phyloP scores from a whole-genome alignment of 768 basidiomycete species.

The Mycena sanguinolenta region DNA sequence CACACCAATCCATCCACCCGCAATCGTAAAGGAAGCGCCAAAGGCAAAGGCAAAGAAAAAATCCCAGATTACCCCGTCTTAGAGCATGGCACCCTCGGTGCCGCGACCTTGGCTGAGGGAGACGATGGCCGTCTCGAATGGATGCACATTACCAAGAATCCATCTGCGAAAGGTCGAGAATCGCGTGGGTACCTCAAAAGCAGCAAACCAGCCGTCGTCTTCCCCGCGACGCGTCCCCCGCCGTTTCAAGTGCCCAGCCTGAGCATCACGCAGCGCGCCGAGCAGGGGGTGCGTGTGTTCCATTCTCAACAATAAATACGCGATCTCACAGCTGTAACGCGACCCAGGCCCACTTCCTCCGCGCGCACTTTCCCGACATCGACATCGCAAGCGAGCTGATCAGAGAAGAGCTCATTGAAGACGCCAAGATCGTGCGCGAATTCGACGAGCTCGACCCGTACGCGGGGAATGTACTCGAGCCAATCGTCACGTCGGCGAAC shows the following conservation, averaged over 20 bases:
- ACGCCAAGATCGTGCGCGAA: slow-evolving; percentile 51
- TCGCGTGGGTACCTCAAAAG: slow-evolving; percentile 34
- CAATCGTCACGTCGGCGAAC: slow-evolving; percentile 46
- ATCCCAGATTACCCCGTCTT: slow-evolving; percentile 65
- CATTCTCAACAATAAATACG: slow-evolving; percentile 11
- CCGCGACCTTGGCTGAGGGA: slow-evolving; percentile 65
- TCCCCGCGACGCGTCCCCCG: slow-evolving; percentile 68
- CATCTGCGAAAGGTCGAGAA: slow-evolving; percentile 42
- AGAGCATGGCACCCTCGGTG: slow-evolving; percentile 67
- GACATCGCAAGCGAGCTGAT: slow-evolving; percentile 81
- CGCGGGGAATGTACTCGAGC: slow-evolving; percentile 65
- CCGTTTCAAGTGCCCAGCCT: slow-evolving; percentile 45
- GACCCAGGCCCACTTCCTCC: slow-evolving; percentile 76
- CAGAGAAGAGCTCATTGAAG: slow-evolving; percentile 64
- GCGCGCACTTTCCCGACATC: slow-evolving; percentile 78
- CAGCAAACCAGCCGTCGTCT: slow-evolving; percentile 58
- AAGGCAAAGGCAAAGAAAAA: slow-evolving; percentile 43
- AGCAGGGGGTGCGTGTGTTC: slow-evolving; percentile 67
- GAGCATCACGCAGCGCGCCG: slow-evolving; percentile 63
- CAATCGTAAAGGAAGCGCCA: slow-evolving; percentile 44
- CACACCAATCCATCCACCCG: slow-evolving; percentile 43
- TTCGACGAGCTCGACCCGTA: slow-evolving; percentile 68
- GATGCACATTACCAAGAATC: slow-evolving; percentile 55
- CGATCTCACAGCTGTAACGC: not conserved
- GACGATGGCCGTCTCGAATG: slow-evolving; percentile 65